phyloP scores from a whole-genome alignment of 1,284 basidiomycete genomes.

The Chondrostereum purpureum region DNA sequence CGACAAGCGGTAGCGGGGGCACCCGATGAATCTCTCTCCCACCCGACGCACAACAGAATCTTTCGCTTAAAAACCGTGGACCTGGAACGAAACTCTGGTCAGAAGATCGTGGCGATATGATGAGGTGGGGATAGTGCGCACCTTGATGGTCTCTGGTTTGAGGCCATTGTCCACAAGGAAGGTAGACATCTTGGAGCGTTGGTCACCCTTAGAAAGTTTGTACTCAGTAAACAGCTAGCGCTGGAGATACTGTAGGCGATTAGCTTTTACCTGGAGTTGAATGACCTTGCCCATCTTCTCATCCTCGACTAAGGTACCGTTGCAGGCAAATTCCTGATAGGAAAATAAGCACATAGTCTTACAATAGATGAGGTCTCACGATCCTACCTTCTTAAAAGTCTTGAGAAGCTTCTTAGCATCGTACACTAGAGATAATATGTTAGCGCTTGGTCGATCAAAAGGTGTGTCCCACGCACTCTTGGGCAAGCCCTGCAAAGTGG shows the following conservation, averaged over 20 bases:
- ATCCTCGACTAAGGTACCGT: slow-evolving; percentile 95
- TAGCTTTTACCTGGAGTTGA: slow-evolving; percentile 85
- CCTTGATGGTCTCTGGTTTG: slow-evolving; percentile 69
- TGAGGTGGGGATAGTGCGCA: too few relatives aligned
- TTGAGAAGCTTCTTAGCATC: slow-evolving; percentile 98
- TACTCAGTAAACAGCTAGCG: too few relatives aligned
- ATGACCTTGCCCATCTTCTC: slow-evolving; percentile 97
- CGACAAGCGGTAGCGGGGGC: too few relatives aligned
- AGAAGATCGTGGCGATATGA: too few relatives aligned
- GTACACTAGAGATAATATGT: slow-evolving; percentile 59
- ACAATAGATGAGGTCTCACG: too few relatives aligned
- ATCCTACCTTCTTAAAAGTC: slow-evolving; percentile 90
- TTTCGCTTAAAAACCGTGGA: slow-evolving; percentile 73
- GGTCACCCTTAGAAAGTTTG: slow-evolving; percentile 70
- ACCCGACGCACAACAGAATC: background rate
- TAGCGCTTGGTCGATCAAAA: slow-evolving; percentile 11
- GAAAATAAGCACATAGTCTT: slow-evolving; percentile 3
- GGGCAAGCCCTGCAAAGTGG: slow-evolving; percentile 94
- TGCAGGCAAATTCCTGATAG: slow-evolving; percentile 93
- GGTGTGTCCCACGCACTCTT: slow-evolving; percentile 55
- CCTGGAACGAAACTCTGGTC: too few relatives aligned
- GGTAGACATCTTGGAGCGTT: slow-evolving; percentile 83
- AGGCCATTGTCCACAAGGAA: slow-evolving; percentile 82
- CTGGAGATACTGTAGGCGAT: too few relatives aligned
- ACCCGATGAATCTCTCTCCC: background rate